Conservation (phyloP, 2,329 filamentous ascomycete genomes). For the Fusarium secorum region DNA sequence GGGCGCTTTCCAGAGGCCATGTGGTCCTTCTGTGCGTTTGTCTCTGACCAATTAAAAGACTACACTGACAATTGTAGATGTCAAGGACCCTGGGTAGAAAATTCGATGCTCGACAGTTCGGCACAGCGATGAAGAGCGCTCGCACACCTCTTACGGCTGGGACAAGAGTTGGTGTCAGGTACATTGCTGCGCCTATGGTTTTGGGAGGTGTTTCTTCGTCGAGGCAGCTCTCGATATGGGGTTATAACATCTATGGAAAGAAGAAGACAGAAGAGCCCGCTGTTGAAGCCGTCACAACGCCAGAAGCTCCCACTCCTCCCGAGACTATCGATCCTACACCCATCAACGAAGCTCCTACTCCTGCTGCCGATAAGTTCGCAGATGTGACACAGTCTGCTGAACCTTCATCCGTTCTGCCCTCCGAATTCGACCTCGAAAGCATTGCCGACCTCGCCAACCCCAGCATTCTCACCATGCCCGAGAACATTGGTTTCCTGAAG, state of each 20-base stretch:
- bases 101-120: conserved; percentile 48
- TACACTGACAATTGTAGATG: conserved; percentile 24
- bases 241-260: conserved; percentile 39
- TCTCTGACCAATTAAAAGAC: background rate
- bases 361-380: conserved; percentile 34
- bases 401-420: conserved; percentile 34
- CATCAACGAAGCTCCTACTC: conserved; percentile 22
- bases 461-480: conserved; percentile 68
- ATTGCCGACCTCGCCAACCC: conserved; percentile 49
- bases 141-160: conserved; percentile 29
- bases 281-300: conserved; percentile 23
- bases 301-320: conserved; percentile 29
- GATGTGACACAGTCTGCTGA: conserved; percentile 27
- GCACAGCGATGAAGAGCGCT: conserved; percentile 43
- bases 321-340: conserved; percentile 20
- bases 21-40: conserved; percentile 43
- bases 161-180: conserved; percentile 36
- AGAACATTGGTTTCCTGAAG: conserved; percentile 83
- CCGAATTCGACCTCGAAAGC: conserved; percentile 47
- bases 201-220: conserved; percentile 45
- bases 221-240: conserved; percentile 49
- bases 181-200: conserved; percentile 39
- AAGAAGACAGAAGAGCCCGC: conserved; percentile 39
- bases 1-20: conserved; percentile 43
- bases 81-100: conserved; percentile 42